Evolutionary conservation across 768 basidiomycete species (phyloP).

Genomic region (Leccinum incarnatum): DNA sequence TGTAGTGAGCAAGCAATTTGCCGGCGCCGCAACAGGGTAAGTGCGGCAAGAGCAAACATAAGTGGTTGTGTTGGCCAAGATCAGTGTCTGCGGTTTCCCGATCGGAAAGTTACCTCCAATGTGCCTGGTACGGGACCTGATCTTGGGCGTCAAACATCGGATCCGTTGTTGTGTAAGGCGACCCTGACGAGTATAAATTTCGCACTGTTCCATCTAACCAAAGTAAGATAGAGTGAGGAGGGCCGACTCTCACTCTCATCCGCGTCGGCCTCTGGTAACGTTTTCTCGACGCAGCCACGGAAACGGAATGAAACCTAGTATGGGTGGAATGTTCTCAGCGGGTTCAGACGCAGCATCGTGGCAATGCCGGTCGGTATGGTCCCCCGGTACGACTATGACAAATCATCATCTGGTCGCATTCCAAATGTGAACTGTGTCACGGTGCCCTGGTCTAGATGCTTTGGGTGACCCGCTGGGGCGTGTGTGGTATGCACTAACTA

Average conservation of each 20-base stretch:
- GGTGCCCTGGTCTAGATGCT: constrained; percentile 6
- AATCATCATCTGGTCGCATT: constrained; percentile 8
- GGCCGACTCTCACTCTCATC: constrained; percentile 18
- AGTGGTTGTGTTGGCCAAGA: constrained; percentile 28
- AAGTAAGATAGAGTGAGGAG: constrained; percentile 26
- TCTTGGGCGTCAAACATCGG: constrained; percentile 19
- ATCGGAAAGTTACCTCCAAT: constrained; percentile 20
- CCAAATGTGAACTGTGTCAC: constrained; percentile 1
- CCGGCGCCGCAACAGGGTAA: constrained; percentile 32
- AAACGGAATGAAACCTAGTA: constrained; percentile 19
- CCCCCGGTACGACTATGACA: constrained; percentile 12
- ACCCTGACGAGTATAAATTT: constrained; percentile 27
- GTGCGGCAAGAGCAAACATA: constrained; percentile 30
- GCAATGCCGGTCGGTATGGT: constrained; percentile 20
- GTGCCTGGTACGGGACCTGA: constrained; percentile 35
- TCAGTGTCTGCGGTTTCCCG: constrained; percentile 26
- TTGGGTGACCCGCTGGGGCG: constrained; percentile 6
- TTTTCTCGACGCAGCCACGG: constrained; percentile 20
- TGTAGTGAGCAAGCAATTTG: constrained; percentile 28
- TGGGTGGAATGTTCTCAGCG: constrained; percentile 14
- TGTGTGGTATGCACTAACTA: constrained; percentile 15
- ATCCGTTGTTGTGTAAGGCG: constrained; percentile 13
- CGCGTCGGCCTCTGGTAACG: constrained; percentile 7
- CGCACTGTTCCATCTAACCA: constrained; percentile 27
- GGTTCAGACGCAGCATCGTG: constrained; percentile 15